These are phyloP conservation scores for Annulohypoxylon stygium DNA, from an alignment of 495 filamentous ascomycete genomes.

Conservation along the genomic window DNA sequence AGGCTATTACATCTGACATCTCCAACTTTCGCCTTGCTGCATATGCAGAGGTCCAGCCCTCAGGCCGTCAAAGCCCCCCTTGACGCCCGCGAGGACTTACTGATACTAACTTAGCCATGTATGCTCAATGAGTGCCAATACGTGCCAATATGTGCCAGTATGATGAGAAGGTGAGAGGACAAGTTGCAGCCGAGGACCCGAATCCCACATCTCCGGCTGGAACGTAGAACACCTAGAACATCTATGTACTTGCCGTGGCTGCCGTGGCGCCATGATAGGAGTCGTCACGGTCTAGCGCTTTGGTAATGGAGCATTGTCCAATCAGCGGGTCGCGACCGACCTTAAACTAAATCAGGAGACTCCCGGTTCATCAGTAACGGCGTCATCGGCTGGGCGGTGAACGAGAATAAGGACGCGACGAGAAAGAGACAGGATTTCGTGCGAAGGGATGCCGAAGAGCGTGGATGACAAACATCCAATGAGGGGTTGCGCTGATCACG, in stretches of 20 bases:
- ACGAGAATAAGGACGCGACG: constrained; percentile 29
- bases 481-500: constrained; percentile 44
- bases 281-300: constrained; percentile 45
- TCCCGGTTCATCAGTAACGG: constrained; percentile 18
- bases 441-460: constrained; percentile 33
- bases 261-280: constrained; percentile 37
- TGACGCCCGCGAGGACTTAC: not conserved
- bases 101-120: constrained; percentile 9
- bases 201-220: constrained; percentile 39
- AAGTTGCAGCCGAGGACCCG: constrained; percentile 20
- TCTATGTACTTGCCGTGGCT: not conserved
- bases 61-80: no score
- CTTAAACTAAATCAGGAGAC: constrained; percentile 39
- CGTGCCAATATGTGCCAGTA: not conserved
- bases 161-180: constrained; percentile 13
- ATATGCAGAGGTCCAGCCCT: constrained; percentile 24
- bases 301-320: constrained; percentile 33
- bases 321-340: constrained; percentile 26
- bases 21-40: constrained; percentile 22
- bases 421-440: constrained; percentile 23
- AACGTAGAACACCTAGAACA: not conserved
- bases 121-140: not conserved
- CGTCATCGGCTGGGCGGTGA: constrained; percentile 39
- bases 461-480: constrained; percentile 21
- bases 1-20: constrained; percentile 19